Conservation (phyloP, 495 filamentous ascomycete genomes). For the Jackrogersella minutella region DNA sequence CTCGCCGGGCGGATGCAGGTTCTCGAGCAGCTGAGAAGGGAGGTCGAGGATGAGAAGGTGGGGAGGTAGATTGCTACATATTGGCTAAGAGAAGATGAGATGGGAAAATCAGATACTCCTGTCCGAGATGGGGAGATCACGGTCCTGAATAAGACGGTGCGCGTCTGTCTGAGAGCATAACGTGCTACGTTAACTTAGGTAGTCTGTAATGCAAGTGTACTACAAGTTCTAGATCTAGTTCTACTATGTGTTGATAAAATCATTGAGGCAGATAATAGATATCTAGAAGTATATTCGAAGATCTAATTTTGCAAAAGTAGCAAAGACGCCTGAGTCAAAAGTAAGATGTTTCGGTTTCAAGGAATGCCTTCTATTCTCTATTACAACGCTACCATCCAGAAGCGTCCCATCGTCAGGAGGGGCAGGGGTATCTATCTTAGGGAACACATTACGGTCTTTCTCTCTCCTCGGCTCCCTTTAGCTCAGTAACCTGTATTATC, state of each 20-base stretch:
- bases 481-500: background rate
- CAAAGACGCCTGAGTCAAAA: background rate
- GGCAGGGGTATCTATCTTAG: constrained; percentile 33
- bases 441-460: constrained; percentile 23
- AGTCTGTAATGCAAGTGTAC: constrained; percentile 26
- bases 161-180: background rate
- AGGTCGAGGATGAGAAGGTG: constrained; percentile 72
- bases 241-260: background rate
- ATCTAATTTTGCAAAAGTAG: background rate
- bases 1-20: constrained; percentile 66
- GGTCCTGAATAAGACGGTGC: background rate
- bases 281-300: background rate
- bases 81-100: background rate
- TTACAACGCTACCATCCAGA: constrained; percentile 17
- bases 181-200: constrained; percentile 5
- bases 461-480: constrained; percentile 13
- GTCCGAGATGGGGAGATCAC: background rate
- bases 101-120: background rate
- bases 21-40: constrained; percentile 63
- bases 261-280: background rate
- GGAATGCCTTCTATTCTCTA: constrained; percentile 17
- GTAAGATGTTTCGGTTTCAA: background rate
- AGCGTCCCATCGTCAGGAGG: constrained; percentile 16
- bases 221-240: constrained; percentile 2
- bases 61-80: constrained; percentile 42